These are phyloP conservation scores for Huntiella moniliformis DNA, from an alignment of 2,329 filamentous ascomycete genomes.

Conservation along the genomic window DNA sequence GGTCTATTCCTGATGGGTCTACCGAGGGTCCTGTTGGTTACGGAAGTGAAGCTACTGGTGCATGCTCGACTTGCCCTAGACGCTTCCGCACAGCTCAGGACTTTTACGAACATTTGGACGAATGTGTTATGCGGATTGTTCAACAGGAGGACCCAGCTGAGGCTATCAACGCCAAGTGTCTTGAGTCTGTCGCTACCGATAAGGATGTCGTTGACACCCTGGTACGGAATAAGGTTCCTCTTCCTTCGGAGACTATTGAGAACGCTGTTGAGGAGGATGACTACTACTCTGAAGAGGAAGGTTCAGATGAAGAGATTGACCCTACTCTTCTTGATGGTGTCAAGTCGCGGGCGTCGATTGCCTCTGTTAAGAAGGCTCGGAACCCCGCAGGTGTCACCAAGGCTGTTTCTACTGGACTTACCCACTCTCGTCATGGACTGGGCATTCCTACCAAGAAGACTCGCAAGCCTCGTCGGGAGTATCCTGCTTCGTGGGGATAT, in stretches of 20 bases:
- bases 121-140: conserved; percentile 52
- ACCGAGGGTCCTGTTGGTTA: conserved; percentile 51
- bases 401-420: conserved; percentile 44
- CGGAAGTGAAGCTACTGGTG: conserved; percentile 65
- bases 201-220: conserved; percentile 41
- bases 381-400: conserved; percentile 40
- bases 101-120: conserved; percentile 92
- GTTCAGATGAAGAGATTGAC: conserved; percentile 19
- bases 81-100: conserved; percentile 89
- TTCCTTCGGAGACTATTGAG: conserved; percentile 27
- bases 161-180: conserved; percentile 46
- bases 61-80: conserved; percentile 83
- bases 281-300: conserved; percentile 28
- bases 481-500: conserved; percentile 86
- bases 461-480: conserved; percentile 83
- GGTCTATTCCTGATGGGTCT: conserved; percentile 8
- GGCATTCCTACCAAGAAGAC: conserved; percentile 40
- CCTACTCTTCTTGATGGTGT: conserved; percentile 29
- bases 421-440: conserved; percentile 58
- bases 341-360: conserved; percentile 25
- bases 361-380: conserved; percentile 33
- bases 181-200: conserved; percentile 48
- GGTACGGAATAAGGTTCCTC: conserved; percentile 42
- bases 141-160: conserved; percentile 53
- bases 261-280: conserved; percentile 31